phyloP scores from a whole-genome alignment of 768 basidiomycete genomes.

The Artomyces pyxidatus region DNA sequence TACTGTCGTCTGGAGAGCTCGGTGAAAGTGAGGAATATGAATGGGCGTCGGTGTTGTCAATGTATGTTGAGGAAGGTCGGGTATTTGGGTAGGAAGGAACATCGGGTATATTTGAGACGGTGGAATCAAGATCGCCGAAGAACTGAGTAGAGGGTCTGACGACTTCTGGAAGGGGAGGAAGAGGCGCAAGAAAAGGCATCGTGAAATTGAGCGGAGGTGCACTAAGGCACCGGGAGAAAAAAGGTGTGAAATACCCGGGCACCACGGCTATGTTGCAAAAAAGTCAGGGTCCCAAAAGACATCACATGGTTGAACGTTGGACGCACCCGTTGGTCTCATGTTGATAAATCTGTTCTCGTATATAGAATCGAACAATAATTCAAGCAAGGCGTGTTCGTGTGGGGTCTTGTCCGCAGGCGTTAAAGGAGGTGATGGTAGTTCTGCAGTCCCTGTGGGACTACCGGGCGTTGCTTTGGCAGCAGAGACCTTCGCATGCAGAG shows the following conservation, averaged over 20 bases:
- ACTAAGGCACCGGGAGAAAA: conserved; percentile 16
- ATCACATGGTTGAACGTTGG: not conserved
- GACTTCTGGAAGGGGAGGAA: conserved; percentile 13
- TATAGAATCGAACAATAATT: conserved; percentile 16
- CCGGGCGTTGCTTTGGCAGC: not conserved
- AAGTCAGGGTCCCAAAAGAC: not conserved
- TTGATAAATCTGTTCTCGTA: conserved; percentile 18
- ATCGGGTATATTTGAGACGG: conserved; percentile 5
- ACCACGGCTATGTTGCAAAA: conserved; percentile 8
- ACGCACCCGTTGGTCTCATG: conserved; percentile 16
- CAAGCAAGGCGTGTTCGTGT: conserved; percentile 15
- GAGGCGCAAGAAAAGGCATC: conserved; percentile 14
- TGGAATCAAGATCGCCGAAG: conserved; percentile 1
- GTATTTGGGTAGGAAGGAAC: conserved; percentile 11
- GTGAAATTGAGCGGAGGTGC: conserved; percentile 14
- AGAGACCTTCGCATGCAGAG: conserved; percentile 37
- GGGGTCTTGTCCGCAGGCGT: conserved; percentile 3
- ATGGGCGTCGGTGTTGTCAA: not conserved
- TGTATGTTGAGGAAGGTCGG: conserved; percentile 8
- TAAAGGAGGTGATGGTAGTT: conserved; percentile 5
- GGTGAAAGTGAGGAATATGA: conserved; percentile 9
- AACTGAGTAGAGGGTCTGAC: conserved; percentile 9
- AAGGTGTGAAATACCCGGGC: conserved; percentile 15
- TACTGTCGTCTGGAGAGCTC: not conserved
- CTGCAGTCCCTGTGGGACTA: not conserved